Evolutionary conservation across 1,284 basidiomycete species (phyloP), one percentile per base, ranked within the genome.

Genomic region (Fereydounia khargensis): DNA sequence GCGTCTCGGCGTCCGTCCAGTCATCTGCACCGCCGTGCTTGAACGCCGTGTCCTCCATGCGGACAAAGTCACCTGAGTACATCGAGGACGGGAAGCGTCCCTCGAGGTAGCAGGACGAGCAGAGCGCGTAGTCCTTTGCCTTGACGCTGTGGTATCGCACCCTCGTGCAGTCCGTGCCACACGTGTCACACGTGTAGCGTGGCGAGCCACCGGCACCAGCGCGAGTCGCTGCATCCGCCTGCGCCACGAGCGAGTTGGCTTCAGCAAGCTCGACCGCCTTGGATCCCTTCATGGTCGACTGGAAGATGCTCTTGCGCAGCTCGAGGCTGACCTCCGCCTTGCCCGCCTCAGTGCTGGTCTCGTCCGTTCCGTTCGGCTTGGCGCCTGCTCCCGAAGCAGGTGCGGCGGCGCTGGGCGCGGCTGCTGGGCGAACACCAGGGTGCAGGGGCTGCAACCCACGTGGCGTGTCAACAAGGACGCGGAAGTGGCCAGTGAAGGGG

Each of bases 401-500:
- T 24, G 19, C 20, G 9, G 35, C 40, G 17, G 42, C 34, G 11
- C 33, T 31, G n/a, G 35, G 35, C 21, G 44, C 27, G 25, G 54
- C 7, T 27, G 50, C 41, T 41, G 52, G 37, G 10, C 51, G 49
- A 6, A 65, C 54, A 34, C 70, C 94, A 0, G 94, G 91, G 75
- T 98, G 94, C 18, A 96, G 81, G 19, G 94, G 96, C 72, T 91
- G 89, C 3, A 98, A 82, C 14, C 94, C 95, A 41, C 91, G 87
- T 13, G 95, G 95, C 0, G 94, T 94, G 77, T 99, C 95, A 63
- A 98, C 85, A 36, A 95, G 86, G 65, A 98, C 90, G 51, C 94
- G 87, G 84, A 95, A 98, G 77, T 98, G 94, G 24, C 95, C 94
- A 0, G 94, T 98, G 77, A 97, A 98, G 19, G 95, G 95, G 21